Evolutionary conservation across 495 filamentous ascomycete genomes (phyloP).

Genomic region (Penicillium turbatum): DNA sequence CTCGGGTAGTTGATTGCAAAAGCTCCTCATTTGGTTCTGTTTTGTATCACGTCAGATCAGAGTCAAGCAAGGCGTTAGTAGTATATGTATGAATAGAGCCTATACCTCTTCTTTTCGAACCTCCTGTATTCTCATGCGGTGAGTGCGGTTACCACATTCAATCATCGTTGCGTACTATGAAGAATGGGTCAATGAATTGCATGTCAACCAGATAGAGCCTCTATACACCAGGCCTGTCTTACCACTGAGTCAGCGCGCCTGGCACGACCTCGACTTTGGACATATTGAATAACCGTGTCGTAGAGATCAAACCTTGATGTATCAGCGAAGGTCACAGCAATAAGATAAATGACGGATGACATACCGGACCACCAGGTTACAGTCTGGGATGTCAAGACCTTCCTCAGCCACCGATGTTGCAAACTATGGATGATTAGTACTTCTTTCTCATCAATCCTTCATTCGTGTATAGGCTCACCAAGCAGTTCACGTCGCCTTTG

Average conservation of each 20-base stretch:
- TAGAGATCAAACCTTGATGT: conserved; percentile 79
- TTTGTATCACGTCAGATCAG: neutral
- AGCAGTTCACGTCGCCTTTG: conserved; percentile 76
- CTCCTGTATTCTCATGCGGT: conserved; percentile 52
- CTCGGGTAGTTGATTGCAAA: conserved; percentile 71
- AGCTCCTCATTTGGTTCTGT: conserved; percentile 57
- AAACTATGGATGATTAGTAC: conserved; percentile 42
- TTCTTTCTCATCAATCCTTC: neutral
- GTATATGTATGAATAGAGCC: neutral
- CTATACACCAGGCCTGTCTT: neutral
- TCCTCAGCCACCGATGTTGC: conserved; percentile 93
- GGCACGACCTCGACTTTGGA: conserved; percentile 91
- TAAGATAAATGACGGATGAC: neutral
- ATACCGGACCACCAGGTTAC: conserved; percentile 76
- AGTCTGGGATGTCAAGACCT: conserved; percentile 93
- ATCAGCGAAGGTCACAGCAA: neutral
- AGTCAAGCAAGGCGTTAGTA: neutral
- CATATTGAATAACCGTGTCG: conserved; percentile 86
- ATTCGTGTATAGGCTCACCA: conserved; percentile 37
- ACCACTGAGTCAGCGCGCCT: conserved; percentile 64
- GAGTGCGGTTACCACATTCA: conserved; percentile 60
- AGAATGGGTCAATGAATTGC: neutral
- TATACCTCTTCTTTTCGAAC: conserved; percentile 49
- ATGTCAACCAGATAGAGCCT: neutral
- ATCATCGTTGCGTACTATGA: conserved; percentile 73